A percentile compares a stretch with the other conserved stretches of the same genome.
Conservation (phyloP, 129 eudicot species). For the Arctium lappa region DNA sequence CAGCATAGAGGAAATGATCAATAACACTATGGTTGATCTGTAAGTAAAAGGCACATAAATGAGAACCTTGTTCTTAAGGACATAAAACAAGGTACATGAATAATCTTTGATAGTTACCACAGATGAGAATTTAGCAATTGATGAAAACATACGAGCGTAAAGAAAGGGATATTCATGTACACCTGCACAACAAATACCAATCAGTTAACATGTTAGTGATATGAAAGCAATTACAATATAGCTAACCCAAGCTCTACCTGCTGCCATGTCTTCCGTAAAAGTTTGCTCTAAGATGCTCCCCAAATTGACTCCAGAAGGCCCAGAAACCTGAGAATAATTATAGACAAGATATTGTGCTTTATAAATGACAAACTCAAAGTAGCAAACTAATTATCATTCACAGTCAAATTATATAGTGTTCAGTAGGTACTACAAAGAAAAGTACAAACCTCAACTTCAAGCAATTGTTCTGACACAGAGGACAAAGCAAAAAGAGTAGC, state of each 20-base stretch:
- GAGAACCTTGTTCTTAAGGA: conserved; percentile 9
- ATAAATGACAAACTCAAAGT: conserved; percentile 8
- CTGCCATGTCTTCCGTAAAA: conserved; percentile 73
- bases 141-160: conserved; percentile 84
- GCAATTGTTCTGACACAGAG: conserved; percentile 76
- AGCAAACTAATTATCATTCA: neutral
- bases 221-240: neutral
- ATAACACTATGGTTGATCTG: conserved; percentile 66
- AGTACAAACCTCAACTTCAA: conserved; percentile 71
- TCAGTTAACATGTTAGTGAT: conserved; percentile 3
- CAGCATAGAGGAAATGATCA: conserved; percentile 73
- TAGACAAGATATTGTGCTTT: neutral
- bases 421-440: neutral
- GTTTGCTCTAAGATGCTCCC: conserved; percentile 68
- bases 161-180: conserved; percentile 86
- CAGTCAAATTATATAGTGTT: conserved; percentile 1
- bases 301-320: conserved; percentile 38
- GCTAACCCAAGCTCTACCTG: conserved; percentile 42
- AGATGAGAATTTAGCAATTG: conserved; percentile 78
- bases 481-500: conserved; percentile 89
- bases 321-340: conserved; percentile 48
- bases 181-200: conserved; percentile 45
- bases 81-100: neutral
- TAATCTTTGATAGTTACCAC: conserved; percentile 50
- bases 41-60: conserved; percentile 14